Evolutionary conservation across 345 rosid genomes (phyloP), one percentile per base, ranked within the genome.

Genomic region (Eutrema heterophyllum): DNA sequence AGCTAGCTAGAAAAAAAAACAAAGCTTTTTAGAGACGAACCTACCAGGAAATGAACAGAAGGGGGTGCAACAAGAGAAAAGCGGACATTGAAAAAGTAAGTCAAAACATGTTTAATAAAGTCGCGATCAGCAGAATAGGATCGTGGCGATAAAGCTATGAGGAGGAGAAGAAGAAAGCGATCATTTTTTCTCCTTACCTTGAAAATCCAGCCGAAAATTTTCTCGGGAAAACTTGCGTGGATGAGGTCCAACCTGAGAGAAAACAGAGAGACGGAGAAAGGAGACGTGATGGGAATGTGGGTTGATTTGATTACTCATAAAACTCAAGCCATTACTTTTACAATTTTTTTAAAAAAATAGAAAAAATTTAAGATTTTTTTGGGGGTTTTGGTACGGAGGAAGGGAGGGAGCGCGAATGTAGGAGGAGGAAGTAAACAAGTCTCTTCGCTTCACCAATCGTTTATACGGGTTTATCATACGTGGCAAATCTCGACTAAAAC

Each of bases 231-330:
- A 50, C 38, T 60, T 30, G 44, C 75, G 74, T 61, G 51, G 75
- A 62, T 44, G 53, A 64, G 49, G 74, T 75, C 69, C 15, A 75
- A 68, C 69, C 15, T 61, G 63, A 52, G 74, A 67, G 67, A 67
- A 50, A 67, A 7, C 67, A 57, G 44, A 29, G 66, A 74, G 73
- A 53, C 46, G 43, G 29, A 29, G 45, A 29, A 35, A 65, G 15
- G 40, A 67, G 78, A 76, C 80, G 80, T 69, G 80, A 69, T 29
- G 46, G 53, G 80, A 63, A 76, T 63, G 80, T 76, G 71, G 45
- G 38, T 49, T 69, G 58, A 62, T 76, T 75, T 26, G 49, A 76
- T n/a, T 40, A 43, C 45, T 69, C 11, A 61, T 59, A 57, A 41
- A 75, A 74, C 30, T 33, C 36, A 51, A 21, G 1, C 21, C 21